These are phyloP conservation scores for Phytophthora fragariaefolia DNA, from an alignment of 352 stramenopile species.

Conservation along the genomic window DNA sequence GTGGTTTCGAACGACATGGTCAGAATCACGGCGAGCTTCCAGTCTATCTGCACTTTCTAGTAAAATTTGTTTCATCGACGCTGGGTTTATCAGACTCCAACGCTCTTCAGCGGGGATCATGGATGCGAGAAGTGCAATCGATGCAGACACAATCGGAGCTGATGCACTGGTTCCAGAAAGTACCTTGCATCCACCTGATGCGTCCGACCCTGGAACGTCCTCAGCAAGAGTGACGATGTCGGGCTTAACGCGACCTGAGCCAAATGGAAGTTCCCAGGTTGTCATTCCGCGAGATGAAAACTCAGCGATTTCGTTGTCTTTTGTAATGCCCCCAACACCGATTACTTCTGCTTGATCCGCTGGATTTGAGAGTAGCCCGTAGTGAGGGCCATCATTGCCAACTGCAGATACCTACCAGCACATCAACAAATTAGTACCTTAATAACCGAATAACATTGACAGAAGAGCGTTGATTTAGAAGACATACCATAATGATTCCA, in stretches of 20 bases:
- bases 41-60: slow-evolving; percentile 60
- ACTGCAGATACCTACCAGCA: slow-evolving; percentile 71
- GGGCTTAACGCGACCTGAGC: slow-evolving; percentile 86
- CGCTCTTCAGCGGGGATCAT: slow-evolving; percentile 61
- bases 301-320: slow-evolving; percentile 58
- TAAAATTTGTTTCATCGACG: slow-evolving; percentile 77
- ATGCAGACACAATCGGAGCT: slow-evolving; percentile 80
- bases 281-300: slow-evolving; percentile 90
- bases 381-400: slow-evolving; percentile 86
- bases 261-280: slow-evolving; percentile 84
- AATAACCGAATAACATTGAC: background rate
- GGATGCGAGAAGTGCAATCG: slow-evolving; percentile 78
- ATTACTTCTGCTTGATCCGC: slow-evolving; percentile 89
- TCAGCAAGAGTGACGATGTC: slow-evolving; percentile 79
- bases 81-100: slow-evolving; percentile 68
- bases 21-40: slow-evolving; percentile 37
- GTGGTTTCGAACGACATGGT: slow-evolving; percentile 68
- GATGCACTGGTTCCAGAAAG: slow-evolving; percentile 88
- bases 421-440: slow-evolving; percentile 3
- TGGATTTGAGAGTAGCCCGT: slow-evolving; percentile 86
- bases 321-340: slow-evolving; percentile 77
- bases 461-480: background rate
- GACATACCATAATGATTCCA: slow-evolving; percentile 73
- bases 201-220: slow-evolving; percentile 69
- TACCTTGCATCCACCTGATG: slow-evolving; percentile 56